These are phyloP conservation scores for Trichocomaceae sp. DNA, from an alignment of 2,329 filamentous ascomycete genomes.

Conservation along the genomic window DNA sequence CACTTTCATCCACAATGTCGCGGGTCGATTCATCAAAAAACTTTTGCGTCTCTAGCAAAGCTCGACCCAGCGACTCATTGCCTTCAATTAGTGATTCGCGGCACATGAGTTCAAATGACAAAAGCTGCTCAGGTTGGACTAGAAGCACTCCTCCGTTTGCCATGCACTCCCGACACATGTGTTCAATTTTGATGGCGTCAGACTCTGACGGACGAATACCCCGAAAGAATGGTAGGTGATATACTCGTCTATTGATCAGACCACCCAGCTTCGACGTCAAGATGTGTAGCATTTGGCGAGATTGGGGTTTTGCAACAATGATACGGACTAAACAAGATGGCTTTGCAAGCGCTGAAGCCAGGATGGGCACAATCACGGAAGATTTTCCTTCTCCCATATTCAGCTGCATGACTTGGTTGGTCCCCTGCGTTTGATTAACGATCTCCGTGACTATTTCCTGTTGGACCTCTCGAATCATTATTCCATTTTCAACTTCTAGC, in stretches of 20 bases:
- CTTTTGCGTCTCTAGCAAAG: constrained; percentile 37
- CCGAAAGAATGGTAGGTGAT: constrained; percentile 46
- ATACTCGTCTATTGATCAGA: constrained; percentile 38
- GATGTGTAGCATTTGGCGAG: constrained; percentile 49
- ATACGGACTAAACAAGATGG: constrained; percentile 48
- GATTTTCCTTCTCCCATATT: constrained; percentile 70
- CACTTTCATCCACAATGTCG: constrained; percentile 59
- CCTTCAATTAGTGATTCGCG: constrained; percentile 43
- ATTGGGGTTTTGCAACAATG: constrained; percentile 55
- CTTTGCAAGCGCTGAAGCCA: constrained; percentile 49
- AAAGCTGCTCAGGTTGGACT: constrained; percentile 44
- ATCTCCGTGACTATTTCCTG: constrained; percentile 53
- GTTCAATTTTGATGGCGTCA: constrained; percentile 28
- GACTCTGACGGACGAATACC: constrained; percentile 30
- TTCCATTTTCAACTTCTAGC: constrained; percentile 56
- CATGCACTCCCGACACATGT: constrained; percentile 44
- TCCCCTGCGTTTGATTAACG: constrained; percentile 31
- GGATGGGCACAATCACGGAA: constrained; percentile 62
- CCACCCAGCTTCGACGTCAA: constrained; percentile 41
- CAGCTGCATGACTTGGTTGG: constrained; percentile 56
- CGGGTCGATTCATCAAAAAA: constrained; percentile 42
- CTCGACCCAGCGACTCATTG: constrained; percentile 23
- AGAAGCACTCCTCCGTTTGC: constrained; percentile 50
- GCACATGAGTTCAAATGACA: constrained; percentile 59
- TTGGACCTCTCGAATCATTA: constrained; percentile 57